Percentiles rank a stretch among this genome's conserved stretches.
phyloP scores from a whole-genome alignment of 805 yeast species.

The Wickerhamiella hasegawae region DNA sequence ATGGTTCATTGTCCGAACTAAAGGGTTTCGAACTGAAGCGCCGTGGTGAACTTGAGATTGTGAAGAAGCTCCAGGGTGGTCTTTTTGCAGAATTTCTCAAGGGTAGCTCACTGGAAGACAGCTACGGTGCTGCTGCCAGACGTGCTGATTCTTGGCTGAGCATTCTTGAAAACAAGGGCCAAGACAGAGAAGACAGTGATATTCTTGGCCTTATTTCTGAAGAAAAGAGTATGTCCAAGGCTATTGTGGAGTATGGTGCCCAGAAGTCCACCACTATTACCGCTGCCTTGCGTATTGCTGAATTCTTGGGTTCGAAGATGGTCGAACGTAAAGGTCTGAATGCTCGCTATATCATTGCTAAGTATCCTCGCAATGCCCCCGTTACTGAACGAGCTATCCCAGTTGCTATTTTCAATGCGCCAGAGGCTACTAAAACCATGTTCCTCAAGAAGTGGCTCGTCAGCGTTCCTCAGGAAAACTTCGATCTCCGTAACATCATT shows the following conservation, averaged over 20 bases:
- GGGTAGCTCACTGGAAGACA: slow-evolving; percentile 60
- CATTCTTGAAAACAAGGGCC: slow-evolving; percentile 74
- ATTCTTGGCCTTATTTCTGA: slow-evolving; percentile 89
- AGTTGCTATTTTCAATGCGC: slow-evolving; percentile 82
- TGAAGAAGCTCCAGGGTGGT: slow-evolving; percentile 90
- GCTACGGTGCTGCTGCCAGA: slow-evolving; percentile 77
- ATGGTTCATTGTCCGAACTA: slow-evolving; percentile 85
- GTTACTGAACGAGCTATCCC: slow-evolving; percentile 95
- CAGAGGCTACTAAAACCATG: slow-evolving; percentile 40
- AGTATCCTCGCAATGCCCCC: slow-evolving; percentile 69
- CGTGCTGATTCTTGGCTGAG: slow-evolving; percentile 96
- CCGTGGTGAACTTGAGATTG: slow-evolving; percentile 86
- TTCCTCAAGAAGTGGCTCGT: slow-evolving; percentile 77
- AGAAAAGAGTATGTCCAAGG: slow-evolving; percentile 86
- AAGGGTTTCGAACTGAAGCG: slow-evolving; percentile 95
- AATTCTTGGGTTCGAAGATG: slow-evolving; percentile 90
- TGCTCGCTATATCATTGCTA: slow-evolving; percentile 82
- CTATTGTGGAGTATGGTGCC: slow-evolving; percentile 71
- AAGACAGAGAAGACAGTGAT: slow-evolving; percentile 61
- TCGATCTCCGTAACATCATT: slow-evolving; percentile 75
- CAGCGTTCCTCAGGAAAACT: slow-evolving; percentile 58
- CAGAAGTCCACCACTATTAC: slow-evolving; percentile 94
- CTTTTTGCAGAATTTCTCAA: slow-evolving; percentile 81
- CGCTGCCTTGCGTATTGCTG: slow-evolving; percentile 85
- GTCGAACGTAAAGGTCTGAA: slow-evolving; percentile 92